Evolutionary conservation across 2,329 filamentous ascomycete species (phyloP), one percentile per base, ranked within the genome.

Genomic region (Colletotrichum brevisporum): DNA sequence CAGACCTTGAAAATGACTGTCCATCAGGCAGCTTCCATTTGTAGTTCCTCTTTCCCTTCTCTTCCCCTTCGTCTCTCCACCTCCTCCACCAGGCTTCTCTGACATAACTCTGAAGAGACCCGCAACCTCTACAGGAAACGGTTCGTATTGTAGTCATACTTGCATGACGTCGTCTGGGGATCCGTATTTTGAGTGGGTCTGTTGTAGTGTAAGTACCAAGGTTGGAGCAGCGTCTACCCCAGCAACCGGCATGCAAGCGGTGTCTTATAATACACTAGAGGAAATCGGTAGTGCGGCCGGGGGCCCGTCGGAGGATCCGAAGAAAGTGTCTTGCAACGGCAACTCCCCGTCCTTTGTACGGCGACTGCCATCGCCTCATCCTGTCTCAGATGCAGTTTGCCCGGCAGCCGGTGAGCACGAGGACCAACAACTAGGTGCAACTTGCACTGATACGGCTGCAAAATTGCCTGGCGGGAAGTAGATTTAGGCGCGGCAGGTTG

Each of bases 111-210:
- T 43, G 41, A 15, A 8, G 13, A 43, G 41, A 15, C 16, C 41
- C 41, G 41, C 41, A 43, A n/a, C 13, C 41, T 43, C 16, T 43
- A 43, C 41, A 43, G 13, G 41, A 43, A 43, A 43, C 41, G 41
- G 13, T 43, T 43, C 41, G 41, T 43, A 43, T 43, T 43, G 41
- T 43, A 65, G 55, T 65, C 61, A 65, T 60, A 61, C 43, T 60
- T 69, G 62, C 66, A 69, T 69, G 66, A 69, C 66, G 66, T 69
- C 66, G 55, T 69, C 62, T 66, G 50, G 66, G 66, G 62, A 45
- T 66, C 66, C 66, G 51, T 69, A 43, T 51, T 47, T 60, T 21
- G 54, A 24, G 55, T 69, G 66, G 58, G 48, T 12, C 21, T 50
- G 4, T 24, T 24, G 21, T 13, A n/a, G 8, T 24, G 21, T 13